phyloP scores from a whole-genome alignment of 2,329 filamentous ascomycete genomes.

The Pseudogymnoascus sp. region DNA sequence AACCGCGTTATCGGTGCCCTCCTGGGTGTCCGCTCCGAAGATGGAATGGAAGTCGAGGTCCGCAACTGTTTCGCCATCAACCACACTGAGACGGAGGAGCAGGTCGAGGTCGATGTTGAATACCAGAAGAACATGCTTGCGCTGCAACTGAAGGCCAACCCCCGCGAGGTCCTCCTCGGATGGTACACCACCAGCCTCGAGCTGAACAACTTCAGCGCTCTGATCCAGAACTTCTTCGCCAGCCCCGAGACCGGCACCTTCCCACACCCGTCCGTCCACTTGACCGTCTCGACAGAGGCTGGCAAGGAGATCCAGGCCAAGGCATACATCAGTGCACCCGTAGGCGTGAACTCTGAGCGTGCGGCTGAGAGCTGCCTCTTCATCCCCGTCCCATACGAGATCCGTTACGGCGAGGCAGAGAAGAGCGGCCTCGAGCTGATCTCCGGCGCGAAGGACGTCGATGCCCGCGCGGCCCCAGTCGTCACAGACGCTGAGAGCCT shows the following conservation, averaged over 20 bases:
- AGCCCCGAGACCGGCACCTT: conserved; percentile 94
- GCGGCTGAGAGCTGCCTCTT: conserved; percentile 95
- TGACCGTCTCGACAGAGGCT: conserved; percentile 86
- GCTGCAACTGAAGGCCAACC: conserved; percentile 86
- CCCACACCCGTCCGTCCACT: conserved; percentile 93
- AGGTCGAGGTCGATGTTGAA: conserved; percentile 99
- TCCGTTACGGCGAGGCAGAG: conserved; percentile 77
- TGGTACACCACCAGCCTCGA: conserved; percentile 98
- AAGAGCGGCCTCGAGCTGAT: conserved; percentile 76
- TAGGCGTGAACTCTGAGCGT: conserved; percentile 89
- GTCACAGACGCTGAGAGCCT: conserved; percentile 85
- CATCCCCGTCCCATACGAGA: conserved; percentile 92
- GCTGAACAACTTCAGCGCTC: conserved; percentile 94
- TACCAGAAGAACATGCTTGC: conserved; percentile 99
- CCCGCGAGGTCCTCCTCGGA: conserved; percentile 86
- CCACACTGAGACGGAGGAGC: conserved; percentile 96
- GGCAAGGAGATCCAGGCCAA: conserved; percentile 82
- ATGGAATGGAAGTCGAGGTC: conserved; percentile 94
- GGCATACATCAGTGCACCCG: conserved; percentile 91
- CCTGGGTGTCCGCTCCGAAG: conserved; percentile 85
- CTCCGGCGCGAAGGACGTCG: conserved; percentile 68
- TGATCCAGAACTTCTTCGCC: conserved; percentile 99
- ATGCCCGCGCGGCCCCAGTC: conserved; percentile 64
- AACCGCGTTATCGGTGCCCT: conserved; percentile 95
- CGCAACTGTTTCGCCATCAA: conserved; percentile 95